Evolutionary conservation across 805 yeast genomes (phyloP).

Genomic region (Candida arabinofermentans): DNA sequence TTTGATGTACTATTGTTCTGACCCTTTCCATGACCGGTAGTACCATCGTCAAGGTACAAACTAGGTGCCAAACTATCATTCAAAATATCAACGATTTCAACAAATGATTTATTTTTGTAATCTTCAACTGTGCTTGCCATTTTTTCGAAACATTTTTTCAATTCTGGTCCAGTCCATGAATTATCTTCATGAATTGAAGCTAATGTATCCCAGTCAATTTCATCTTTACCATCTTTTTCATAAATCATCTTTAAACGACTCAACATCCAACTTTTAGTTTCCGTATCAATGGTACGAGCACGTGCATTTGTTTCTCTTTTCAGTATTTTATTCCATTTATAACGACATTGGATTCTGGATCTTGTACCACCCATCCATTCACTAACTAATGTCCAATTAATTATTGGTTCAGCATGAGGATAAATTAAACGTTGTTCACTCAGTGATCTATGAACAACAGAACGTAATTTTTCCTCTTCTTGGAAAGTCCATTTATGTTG

Average conservation of each 20-base stretch:
- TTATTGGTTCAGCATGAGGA: slow-evolving; percentile 35
- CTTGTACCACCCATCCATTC: slow-evolving; percentile 87
- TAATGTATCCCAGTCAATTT: slow-evolving; percentile 52
- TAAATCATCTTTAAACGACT: slow-evolving; percentile 42
- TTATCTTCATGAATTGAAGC: slow-evolving; percentile 42
- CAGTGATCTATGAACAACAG: slow-evolving; percentile 50
- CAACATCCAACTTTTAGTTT: slow-evolving; percentile 50
- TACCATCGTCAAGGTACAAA: slow-evolving; percentile 1
- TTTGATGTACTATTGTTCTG: no score
- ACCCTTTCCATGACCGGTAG: background rate
- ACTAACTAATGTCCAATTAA: slow-evolving; percentile 90
- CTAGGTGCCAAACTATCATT: slow-evolving; percentile 10
- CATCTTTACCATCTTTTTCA: slow-evolving; percentile 35
- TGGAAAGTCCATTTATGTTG: slow-evolving; percentile 80
- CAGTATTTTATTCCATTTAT: slow-evolving; percentile 85
- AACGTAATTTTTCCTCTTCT: slow-evolving; percentile 64
- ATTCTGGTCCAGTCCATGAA: slow-evolving; percentile 58
- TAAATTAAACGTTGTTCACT: slow-evolving; percentile 31
- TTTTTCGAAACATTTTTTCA: slow-evolving; percentile 56
- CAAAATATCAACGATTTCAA: slow-evolving; percentile 28
- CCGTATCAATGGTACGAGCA: slow-evolving; percentile 39
- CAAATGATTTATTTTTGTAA: slow-evolving; percentile 35
- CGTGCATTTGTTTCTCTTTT: slow-evolving; percentile 51
- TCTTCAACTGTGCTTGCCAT: slow-evolving; percentile 52
- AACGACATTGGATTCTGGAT: slow-evolving; percentile 90